Conservation (phyloP, 2,329 filamentous ascomycete genomes). For the Aureobasidium lini region DNA sequence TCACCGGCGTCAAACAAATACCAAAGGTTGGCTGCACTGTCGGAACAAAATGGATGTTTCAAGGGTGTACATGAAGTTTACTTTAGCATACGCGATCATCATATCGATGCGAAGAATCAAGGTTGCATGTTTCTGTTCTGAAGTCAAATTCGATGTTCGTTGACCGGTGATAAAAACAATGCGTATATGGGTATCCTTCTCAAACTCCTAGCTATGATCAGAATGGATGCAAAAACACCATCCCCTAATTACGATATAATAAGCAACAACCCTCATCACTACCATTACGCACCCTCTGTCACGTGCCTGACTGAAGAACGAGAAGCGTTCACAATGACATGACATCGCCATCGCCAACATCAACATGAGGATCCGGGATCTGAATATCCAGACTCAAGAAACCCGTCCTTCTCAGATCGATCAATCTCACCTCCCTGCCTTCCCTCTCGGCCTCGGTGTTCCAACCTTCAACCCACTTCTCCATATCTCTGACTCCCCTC, state of each 20-base stretch:
- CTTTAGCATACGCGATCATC: background rate
- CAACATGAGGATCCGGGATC: constrained; percentile 70
- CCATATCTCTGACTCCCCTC: constrained; percentile 58
- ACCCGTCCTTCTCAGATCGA: constrained; percentile 72
- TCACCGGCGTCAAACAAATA: background rate
- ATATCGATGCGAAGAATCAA: background rate
- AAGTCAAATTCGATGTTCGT: background rate
- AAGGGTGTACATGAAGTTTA: background rate
- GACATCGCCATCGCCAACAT: constrained; percentile 15
- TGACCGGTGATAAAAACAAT: background rate
- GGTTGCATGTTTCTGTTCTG: background rate
- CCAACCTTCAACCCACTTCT: constrained; percentile 80
- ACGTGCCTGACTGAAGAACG: too few relatives aligned
- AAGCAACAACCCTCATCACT: background rate
- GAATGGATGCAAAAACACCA: background rate
- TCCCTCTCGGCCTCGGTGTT: constrained; percentile 58
- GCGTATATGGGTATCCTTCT: constrained; percentile 1
- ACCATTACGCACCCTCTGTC: too few relatives aligned
- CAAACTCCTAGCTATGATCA: constrained; percentile 4
- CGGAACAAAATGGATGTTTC: background rate
- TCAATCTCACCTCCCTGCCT: constrained; percentile 61
- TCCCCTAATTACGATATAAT: background rate
- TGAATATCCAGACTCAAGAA: constrained; percentile 84
- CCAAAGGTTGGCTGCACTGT: background rate
- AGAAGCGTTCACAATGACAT: constrained; percentile 15